These are phyloP conservation scores for Pseudocercospora crystallina DNA, from an alignment of 2,329 filamentous ascomycete species.

Conservation along the genomic window DNA sequence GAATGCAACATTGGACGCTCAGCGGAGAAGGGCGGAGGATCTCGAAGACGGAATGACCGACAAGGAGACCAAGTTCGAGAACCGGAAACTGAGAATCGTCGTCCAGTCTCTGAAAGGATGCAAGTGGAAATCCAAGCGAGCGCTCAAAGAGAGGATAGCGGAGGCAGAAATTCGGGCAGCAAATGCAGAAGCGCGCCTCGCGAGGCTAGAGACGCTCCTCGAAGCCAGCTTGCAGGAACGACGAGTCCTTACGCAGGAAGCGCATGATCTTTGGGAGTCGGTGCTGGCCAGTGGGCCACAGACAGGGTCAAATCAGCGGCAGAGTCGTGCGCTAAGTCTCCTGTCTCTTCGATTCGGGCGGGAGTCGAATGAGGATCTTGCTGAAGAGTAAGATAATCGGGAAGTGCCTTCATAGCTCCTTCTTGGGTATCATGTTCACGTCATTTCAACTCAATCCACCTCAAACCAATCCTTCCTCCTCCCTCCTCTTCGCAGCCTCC, in stretches of 20 bases:
- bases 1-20: background rate
- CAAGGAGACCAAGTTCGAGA: background rate
- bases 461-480: constrained; percentile 44
- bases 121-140: constrained; percentile 4
- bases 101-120: constrained; percentile 2
- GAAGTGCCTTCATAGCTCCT: background rate
- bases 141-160: constrained; percentile 1
- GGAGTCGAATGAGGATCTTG: background rate
- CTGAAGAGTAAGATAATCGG: background rate
- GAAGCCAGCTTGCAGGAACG: background rate
- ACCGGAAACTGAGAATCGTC: background rate
- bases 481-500: constrained; percentile 58
- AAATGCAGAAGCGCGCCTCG: constrained; percentile 1
- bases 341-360: constrained; percentile 3
- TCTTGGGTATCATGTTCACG: too few species aligned
- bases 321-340: background rate
- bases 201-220: constrained; percentile 1
- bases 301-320: background rate
- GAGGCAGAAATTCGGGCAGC: background rate
- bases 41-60: background rate
- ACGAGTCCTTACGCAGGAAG: background rate
- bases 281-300: background rate
- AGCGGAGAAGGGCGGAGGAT: background rate
- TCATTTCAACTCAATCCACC: background rate
- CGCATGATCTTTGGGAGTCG: constrained; percentile 1